Evolutionary conservation across 208 protist species (phyloP).

Genomic region (Wallacemonas sp.): DNA sequence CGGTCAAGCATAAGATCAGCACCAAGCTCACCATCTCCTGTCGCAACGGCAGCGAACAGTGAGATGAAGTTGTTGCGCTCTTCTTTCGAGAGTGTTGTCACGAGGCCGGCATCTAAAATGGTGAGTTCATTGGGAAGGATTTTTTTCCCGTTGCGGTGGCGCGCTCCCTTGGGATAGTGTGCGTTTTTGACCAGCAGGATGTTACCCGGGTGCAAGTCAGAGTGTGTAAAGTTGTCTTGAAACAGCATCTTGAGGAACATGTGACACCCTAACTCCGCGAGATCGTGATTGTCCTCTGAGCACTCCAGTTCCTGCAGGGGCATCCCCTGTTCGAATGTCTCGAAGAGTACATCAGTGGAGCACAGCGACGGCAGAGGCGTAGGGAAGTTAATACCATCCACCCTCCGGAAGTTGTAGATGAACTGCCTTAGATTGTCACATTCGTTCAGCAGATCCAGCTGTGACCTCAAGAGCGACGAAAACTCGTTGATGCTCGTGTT

Average conservation of each 20-base stretch:
- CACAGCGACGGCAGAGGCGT: constrained; percentile 60
- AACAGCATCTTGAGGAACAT: constrained; percentile 96
- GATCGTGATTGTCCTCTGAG: constrained; percentile 43
- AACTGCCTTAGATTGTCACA: constrained; percentile 87
- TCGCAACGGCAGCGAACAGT: constrained; percentile 88
- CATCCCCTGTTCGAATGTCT: constrained; percentile 86
- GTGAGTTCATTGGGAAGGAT: constrained; percentile 65
- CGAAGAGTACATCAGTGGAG: constrained; percentile 72
- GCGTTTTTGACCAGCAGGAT: constrained; percentile 49
- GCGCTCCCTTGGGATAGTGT: constrained; percentile 5
- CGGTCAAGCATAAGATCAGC: constrained; percentile 92
- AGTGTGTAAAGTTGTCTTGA: constrained; percentile 94
- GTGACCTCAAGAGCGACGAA: constrained; percentile 66
- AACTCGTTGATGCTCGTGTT: constrained; percentile 75
- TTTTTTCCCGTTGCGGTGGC: constrained; percentile 68
- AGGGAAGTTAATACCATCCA: constrained; percentile 82
- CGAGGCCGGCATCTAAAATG: constrained; percentile 90
- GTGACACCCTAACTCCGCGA: constrained; percentile 84
- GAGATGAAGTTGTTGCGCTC: constrained; percentile 93
- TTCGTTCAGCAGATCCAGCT: constrained; percentile 87
- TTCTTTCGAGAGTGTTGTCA: constrained; percentile 75
- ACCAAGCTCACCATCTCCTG: constrained; percentile 80
- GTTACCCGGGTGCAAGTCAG: constrained; percentile 94
- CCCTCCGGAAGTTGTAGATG: constrained; percentile 74
- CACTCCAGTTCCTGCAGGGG: constrained; percentile 57